Conservation (phyloP, 1,139 yeast species). For the Pichia sp. region DNA sequence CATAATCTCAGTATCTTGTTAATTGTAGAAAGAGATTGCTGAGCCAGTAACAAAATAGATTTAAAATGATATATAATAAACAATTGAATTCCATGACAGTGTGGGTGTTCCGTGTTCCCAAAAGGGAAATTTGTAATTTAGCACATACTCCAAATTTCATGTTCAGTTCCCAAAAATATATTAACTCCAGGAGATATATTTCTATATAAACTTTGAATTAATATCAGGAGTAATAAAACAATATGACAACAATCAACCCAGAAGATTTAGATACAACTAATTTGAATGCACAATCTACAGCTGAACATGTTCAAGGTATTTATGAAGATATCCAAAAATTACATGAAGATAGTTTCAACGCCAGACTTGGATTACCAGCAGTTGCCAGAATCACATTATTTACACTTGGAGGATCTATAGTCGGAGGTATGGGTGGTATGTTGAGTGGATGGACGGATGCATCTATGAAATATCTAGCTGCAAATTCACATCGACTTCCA, state of each 20-base stretch:
- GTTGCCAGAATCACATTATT: slow-evolving; percentile 34
- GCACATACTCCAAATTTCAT: no score
- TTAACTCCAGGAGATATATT: no score
- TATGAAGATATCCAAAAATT: slow-evolving; percentile 13
- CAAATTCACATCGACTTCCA: slow-evolving; percentile 79
- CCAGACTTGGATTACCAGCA: slow-evolving; percentile 38
- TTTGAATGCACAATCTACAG: slow-evolving; percentile 17
- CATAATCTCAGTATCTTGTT: neutral
- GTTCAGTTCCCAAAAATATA: no score
- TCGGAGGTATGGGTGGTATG: slow-evolving; percentile 63
- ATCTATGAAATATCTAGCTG: slow-evolving; percentile 62
- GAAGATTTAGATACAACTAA: slow-evolving; percentile 18
- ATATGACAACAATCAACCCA: slow-evolving; percentile 13
- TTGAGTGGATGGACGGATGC: slow-evolving; percentile 52
- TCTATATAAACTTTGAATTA: no score
- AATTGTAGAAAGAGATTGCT: neutral
- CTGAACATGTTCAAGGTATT: slow-evolving; percentile 16
- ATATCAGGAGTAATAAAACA: no score
- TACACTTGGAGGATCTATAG: slow-evolving; percentile 37
- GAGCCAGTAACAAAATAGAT: no score
- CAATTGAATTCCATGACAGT: no score
- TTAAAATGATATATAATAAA: no score
- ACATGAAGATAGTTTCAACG: slow-evolving; percentile 20
- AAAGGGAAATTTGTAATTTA: slow-evolving; percentile 1
- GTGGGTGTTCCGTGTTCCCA: neutral